A percentile compares a stretch with the other conserved stretches of the same genome.
These are phyloP conservation scores for Fagopyrum tataricum DNA, from an alignment of 148 eudicot species.

Conservation along the genomic window DNA sequence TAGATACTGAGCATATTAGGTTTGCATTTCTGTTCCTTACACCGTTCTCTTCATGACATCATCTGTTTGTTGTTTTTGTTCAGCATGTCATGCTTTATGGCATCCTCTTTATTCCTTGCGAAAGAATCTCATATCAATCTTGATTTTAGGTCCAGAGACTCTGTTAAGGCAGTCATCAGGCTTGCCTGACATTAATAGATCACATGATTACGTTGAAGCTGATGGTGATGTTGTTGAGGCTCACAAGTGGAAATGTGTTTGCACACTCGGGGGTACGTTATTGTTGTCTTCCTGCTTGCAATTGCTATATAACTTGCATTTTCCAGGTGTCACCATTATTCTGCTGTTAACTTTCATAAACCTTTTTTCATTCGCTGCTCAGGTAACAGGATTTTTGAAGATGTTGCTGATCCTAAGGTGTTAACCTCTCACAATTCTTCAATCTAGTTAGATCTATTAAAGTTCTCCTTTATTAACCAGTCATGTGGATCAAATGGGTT, in stretches of 20 bases:
- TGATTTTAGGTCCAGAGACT: conserved; percentile 52
- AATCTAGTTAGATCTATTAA: background rate
- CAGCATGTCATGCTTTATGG: background rate
- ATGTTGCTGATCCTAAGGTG: conserved; percentile 66
- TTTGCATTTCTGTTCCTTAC: background rate
- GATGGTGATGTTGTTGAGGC: conserved; percentile 79
- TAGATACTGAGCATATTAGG: background rate
- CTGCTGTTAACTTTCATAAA: background rate
- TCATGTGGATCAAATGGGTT: conserved; percentile 1
- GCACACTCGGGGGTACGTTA: conserved; percentile 60
- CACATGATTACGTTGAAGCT: conserved; percentile 46
- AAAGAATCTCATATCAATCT: background rate
- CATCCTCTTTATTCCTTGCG: background rate
- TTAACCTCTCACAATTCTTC: conserved; percentile 7
- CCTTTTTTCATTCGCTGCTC: conserved; percentile 14
- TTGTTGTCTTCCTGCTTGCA: background rate
- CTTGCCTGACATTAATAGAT: conserved; percentile 29
- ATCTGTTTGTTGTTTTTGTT: background rate
- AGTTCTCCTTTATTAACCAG: background rate
- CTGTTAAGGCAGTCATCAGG: conserved; percentile 64
- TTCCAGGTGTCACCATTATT: conserved; percentile 10
- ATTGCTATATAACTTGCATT: background rate
- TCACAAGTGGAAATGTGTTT: conserved; percentile 86
- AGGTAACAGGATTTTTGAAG: conserved; percentile 95
- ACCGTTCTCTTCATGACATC: conserved; percentile 9